phyloP scores from a whole-genome alignment of 2,329 filamentous ascomycete genomes.

The Hypomyces rosellus region DNA sequence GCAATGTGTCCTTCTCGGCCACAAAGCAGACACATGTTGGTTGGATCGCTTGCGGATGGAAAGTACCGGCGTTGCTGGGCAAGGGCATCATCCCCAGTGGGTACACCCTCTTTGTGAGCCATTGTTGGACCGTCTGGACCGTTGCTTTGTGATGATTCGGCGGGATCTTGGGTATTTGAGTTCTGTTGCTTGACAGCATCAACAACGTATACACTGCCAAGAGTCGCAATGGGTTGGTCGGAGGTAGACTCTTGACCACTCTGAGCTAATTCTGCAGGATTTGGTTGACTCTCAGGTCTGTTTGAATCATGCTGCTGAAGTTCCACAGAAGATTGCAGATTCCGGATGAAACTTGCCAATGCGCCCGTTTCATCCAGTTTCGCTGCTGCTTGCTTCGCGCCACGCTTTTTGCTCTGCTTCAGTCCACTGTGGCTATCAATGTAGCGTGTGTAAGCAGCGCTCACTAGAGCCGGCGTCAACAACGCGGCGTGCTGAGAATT shows the following conservation, averaged over 20 bases:
- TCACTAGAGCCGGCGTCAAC: constrained; percentile 19
- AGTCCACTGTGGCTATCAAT: constrained; percentile 25
- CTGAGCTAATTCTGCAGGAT: not conserved
- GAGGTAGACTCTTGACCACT: not conserved
- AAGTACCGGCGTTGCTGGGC: constrained; percentile 44
- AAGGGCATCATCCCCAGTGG: constrained; percentile 27
- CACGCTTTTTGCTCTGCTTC: constrained; percentile 26
- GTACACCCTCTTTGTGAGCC: constrained; percentile 18
- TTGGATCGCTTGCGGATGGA: constrained; percentile 38
- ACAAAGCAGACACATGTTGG: constrained; percentile 46
- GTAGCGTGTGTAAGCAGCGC: constrained; percentile 25
- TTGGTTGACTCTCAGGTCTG: not conserved
- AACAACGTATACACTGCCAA: constrained; percentile 1
- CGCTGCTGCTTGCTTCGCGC: constrained; percentile 24
- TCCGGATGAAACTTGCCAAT: constrained; percentile 18
- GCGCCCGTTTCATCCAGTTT: constrained; percentile 20
- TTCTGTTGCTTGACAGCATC: constrained; percentile 1
- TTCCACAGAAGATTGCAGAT: constrained; percentile 6
- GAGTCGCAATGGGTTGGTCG: not conserved
- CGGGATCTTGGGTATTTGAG: not conserved
- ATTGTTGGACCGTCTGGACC: not conserved
- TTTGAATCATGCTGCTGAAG: not conserved
- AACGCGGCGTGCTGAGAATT: constrained; percentile 19
- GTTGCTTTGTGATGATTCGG: not conserved
- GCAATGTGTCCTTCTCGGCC: constrained; percentile 42